phyloP scores from a whole-genome alignment of 306 rosid species.

The Adenanthera pavonina region DNA sequence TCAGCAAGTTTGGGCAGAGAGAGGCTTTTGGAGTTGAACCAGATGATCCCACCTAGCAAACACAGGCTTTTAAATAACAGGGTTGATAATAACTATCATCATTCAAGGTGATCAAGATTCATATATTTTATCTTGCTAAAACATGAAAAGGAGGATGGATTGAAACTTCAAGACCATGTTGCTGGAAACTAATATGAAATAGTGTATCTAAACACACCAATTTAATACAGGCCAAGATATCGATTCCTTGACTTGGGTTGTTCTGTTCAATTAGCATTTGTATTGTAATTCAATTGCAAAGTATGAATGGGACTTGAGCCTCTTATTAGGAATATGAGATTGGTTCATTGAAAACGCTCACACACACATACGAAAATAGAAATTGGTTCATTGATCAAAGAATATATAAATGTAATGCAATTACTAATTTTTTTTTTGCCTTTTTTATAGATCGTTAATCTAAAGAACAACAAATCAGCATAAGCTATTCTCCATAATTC shows the following conservation, averaged over 20 bases:
- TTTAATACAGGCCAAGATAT: not conserved
- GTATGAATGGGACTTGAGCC: not conserved
- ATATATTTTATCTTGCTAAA: not conserved
- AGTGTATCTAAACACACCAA: not conserved
- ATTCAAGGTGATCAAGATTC: not conserved
- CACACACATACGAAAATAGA: not conserved
- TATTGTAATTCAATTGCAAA: not conserved
- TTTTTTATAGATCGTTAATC: not conserved
- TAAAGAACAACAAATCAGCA: constrained; percentile 43
- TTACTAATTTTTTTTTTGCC: not conserved
- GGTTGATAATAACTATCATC: not conserved
- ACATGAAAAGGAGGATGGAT: not conserved
- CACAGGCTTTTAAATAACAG: not conserved
- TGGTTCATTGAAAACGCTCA: not conserved
- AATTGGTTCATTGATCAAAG: not conserved
- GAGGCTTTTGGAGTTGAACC: not conserved
- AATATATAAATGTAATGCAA: not conserved
- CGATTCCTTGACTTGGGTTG: not conserved
- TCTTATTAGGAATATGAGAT: not conserved
- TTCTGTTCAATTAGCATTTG: too few species aligned
- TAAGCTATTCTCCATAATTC: constrained; percentile 71
- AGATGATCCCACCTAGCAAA: not conserved
- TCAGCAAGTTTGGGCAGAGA: not conserved
- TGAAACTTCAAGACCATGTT: not conserved
- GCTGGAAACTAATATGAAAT: not conserved